Evolutionary conservation across 2,329 filamentous ascomycete species (phyloP).

Genomic region (Fusarium fracticaudum): DNA sequence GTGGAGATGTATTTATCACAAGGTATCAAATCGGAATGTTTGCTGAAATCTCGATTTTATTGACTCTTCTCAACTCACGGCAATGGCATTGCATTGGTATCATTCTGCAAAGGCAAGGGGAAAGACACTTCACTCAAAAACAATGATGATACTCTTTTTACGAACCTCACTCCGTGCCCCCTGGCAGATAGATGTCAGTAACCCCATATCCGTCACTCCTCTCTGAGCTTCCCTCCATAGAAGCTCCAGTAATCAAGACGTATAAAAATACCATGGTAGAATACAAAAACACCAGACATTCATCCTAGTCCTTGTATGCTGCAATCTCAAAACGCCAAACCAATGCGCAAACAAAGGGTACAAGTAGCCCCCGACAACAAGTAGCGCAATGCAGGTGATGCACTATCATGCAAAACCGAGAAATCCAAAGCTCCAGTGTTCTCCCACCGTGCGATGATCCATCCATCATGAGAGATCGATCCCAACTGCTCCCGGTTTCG

Average conservation of each 20-base stretch:
- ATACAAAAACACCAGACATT: constrained; percentile 33
- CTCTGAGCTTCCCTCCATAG: constrained; percentile 27
- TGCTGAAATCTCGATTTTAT: not conserved
- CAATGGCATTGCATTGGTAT: not conserved
- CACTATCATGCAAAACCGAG: constrained; percentile 30
- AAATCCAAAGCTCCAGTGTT: constrained; percentile 37
- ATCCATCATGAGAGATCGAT: constrained; percentile 30
- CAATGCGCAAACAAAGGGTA: constrained; percentile 20
- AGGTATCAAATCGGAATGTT: not conserved
- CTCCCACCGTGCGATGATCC: constrained; percentile 34
- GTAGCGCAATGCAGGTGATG: constrained; percentile 30
- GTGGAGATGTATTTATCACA: not conserved
- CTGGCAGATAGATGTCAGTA: constrained; percentile 20
- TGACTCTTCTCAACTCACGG: not conserved
- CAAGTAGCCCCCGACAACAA: constrained; percentile 6
- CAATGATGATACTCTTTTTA: constrained; percentile 34
- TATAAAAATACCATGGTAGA: constrained; percentile 32
- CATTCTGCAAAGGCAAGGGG: not conserved
- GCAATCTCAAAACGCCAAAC: constrained; percentile 35
- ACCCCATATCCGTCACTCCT: constrained; percentile 14
- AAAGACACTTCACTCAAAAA: constrained; percentile 23
- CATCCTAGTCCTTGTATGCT: constrained; percentile 30
- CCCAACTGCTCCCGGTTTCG: constrained; percentile 31
- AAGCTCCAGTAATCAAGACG: constrained; percentile 18
- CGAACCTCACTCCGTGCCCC: constrained; percentile 36